Evolutionary conservation across 345 rosid species (phyloP).

Genomic region (Fremontodendron californicum): DNA sequence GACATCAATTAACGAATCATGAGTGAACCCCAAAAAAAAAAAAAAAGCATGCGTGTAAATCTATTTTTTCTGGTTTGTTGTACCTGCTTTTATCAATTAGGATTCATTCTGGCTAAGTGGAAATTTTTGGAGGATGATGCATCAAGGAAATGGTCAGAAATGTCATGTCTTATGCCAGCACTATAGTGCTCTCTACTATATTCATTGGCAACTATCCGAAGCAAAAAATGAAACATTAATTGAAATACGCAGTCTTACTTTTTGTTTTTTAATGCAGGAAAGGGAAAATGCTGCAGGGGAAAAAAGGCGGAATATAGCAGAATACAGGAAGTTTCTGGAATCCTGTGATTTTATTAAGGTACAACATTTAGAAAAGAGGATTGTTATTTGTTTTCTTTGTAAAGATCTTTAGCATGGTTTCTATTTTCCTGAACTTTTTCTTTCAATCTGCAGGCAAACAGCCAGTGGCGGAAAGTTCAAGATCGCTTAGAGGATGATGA

Average conservation of each 20-base stretch:
- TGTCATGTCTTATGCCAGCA: neutral
- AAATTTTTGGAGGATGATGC: neutral
- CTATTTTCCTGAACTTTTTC: constrained; percentile 17
- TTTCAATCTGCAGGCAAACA: constrained; percentile 53
- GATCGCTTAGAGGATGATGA: constrained; percentile 94
- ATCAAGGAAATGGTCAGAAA: neutral
- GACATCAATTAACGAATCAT: neutral
- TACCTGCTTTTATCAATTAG: neutral
- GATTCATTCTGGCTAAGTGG: neutral
- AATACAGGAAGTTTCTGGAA: constrained; percentile 68
- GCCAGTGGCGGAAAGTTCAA: constrained; percentile 92
- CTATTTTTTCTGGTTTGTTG: neutral
- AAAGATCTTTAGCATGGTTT: neutral
- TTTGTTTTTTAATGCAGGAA: constrained; percentile 48
- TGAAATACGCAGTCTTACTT: neutral
- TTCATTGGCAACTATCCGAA: neutral
- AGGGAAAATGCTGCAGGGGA: constrained; percentile 84
- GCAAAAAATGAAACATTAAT: neutral
- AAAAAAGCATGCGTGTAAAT: neutral
- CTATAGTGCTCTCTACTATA: neutral
- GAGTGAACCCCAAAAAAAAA: neutral
- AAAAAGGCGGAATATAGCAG: constrained; percentile 54
- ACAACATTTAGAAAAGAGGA: constrained; percentile 12
- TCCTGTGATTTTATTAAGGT: constrained; percentile 97
- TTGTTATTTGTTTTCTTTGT: neutral